Base-by-base conservation (phyloP, 2,329 filamentous ascomycete genomes). In the Ustilaginoidea virens region DNA sequence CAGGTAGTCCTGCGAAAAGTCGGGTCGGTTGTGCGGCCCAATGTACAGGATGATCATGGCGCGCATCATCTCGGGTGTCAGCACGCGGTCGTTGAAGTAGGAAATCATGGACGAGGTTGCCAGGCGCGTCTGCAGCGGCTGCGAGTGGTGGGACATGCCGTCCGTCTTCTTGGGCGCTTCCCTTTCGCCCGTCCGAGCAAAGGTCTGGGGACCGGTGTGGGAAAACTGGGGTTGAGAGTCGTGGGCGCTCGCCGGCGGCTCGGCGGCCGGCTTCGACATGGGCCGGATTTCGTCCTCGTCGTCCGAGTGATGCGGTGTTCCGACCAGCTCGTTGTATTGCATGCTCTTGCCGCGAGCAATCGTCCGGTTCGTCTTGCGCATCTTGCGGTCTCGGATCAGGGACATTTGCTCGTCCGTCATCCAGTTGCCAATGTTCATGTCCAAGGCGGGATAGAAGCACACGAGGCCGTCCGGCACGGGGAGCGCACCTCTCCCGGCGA, bases 381-480 rank as follows among this genome's bases (percentile, higher is more conserved):
- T 74, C 33, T 74, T 69, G 8, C 83, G 74, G 37, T 93, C 86
- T 39, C 83, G 76, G 37, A 98, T 92, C 35, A 98, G 58, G 0
- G 82, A 74, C 82, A 96, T 92, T 49, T 98, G 86, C 51, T 96
- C 87, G 43, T 96, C 87, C 1, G 82, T 86, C 86, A 98, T 96
- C 90, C 90, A 98, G 51, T 86, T 94, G 21, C 83, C 83, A 39
- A 96, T 96, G 45, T 92, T 94, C 80, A 96, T 85, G 45, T 96
- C 90, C 34, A 98, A 58, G 0, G 78, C 76, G 1, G 90, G 90
- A 44, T 98, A 98, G 33, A 92, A 74, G 27, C 93, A 63, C 1
- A 96, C 65, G 6, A 96, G 54, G 0, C 85, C 87, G 29, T 80
- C 78, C 0, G 90, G 90, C 0, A 69, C 49, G 1, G 85, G 78